Conservation (phyloP, 2,329 filamentous ascomycete species). For the Cyphellophora europaea region DNA sequence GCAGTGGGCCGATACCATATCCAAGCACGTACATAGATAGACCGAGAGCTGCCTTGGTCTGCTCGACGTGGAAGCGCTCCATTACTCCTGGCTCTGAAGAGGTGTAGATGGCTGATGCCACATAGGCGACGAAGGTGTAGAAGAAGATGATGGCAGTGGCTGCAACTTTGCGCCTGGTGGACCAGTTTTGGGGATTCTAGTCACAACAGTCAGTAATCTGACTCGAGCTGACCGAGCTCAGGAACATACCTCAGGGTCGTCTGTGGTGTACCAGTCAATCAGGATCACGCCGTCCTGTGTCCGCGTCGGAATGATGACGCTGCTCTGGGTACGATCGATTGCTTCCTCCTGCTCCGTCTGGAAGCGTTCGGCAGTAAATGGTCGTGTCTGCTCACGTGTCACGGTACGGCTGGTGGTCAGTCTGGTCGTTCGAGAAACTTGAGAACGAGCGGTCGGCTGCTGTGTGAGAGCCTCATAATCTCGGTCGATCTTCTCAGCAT, state of each 20-base stretch:
- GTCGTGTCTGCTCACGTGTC: constrained; percentile 18
- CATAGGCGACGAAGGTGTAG: constrained; percentile 30
- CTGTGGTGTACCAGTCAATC: constrained; percentile 35
- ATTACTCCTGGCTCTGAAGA: constrained; percentile 20
- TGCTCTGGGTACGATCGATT: constrained; percentile 21
- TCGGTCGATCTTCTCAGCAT: too few species aligned
- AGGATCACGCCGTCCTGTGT: constrained; percentile 27
- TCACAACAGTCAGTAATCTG: too few species aligned
- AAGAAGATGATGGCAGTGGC: constrained; percentile 18
- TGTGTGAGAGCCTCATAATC: constrained; percentile 2
- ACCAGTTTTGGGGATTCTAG: constrained; percentile 39
- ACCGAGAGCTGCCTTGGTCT: constrained; percentile 22
- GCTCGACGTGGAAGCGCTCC: constrained; percentile 22
- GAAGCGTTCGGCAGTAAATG: constrained; percentile 21
- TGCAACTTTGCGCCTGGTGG: constrained; percentile 21
- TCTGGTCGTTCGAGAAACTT: background rate
- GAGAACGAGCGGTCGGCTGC: constrained; percentile 7
- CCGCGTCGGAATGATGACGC: constrained; percentile 23
- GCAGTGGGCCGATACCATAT: constrained; percentile 40
- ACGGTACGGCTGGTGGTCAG: constrained; percentile 11
- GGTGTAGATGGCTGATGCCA: constrained; percentile 24
- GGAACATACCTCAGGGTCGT: constrained; percentile 46
- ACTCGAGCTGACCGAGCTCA: too few species aligned
- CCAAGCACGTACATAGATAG: constrained; percentile 26
- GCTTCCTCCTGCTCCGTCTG: constrained; percentile 22